Evolutionary conservation across 148 eudicot species (phyloP).

Genomic region (Mesembryanthemum crystallinum): DNA sequence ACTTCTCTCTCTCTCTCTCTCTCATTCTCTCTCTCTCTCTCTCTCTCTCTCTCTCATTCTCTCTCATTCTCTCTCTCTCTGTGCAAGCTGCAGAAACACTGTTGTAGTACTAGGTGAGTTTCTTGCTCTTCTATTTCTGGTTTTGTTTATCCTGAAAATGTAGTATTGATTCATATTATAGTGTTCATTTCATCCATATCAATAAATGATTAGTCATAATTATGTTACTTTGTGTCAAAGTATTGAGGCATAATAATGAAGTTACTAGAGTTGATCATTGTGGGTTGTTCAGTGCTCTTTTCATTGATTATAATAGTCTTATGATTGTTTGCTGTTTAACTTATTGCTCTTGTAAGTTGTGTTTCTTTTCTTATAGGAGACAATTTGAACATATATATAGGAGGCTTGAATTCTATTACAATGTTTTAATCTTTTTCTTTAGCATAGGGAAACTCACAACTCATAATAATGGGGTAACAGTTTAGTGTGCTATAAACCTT

Average conservation of each 20-base stretch:
- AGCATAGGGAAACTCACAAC: no score
- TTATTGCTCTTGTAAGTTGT: no score
- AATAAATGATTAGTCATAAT: neutral
- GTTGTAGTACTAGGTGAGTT: constrained; percentile 1
- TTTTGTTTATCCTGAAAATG: neutral
- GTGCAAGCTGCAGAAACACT: neutral
- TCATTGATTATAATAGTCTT: neutral
- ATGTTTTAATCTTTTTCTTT: no score
- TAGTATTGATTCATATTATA: neutral
- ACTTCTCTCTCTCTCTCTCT: neutral
- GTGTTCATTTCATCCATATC: neutral
- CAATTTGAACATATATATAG: no score
- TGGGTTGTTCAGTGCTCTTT: neutral
- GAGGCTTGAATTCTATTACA: no score
- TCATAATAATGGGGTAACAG: no score
- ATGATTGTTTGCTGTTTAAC: neutral
- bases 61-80: neutral
- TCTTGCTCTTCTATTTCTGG: neutral
- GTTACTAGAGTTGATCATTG: neutral
- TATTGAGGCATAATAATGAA: neutral
- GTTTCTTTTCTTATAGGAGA: no score
- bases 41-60: neutral
- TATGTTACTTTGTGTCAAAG: neutral
- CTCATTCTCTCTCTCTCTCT: no score
- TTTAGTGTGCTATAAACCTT: no score